phyloP scores from a whole-genome alignment of 2,329 filamentous ascomycete species.

The Fusarium concolor region DNA sequence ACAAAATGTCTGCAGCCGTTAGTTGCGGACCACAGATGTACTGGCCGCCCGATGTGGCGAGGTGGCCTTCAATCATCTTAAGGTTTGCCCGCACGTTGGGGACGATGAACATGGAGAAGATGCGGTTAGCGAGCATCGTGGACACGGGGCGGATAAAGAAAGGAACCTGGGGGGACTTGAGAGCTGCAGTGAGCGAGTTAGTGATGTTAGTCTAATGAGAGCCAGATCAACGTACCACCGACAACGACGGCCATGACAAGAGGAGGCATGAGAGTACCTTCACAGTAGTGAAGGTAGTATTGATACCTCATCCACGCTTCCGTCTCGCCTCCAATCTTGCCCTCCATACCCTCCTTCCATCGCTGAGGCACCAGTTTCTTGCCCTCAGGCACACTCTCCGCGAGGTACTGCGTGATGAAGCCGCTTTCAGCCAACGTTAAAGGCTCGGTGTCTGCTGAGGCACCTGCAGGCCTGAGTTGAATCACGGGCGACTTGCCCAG shows the following conservation, averaged over 20 bases:
- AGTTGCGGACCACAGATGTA: conserved; percentile 64
- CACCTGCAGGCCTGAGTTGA: conserved; percentile 64
- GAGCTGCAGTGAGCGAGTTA: conserved; percentile 45
- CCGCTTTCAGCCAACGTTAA: conserved; percentile 83
- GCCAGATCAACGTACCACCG: conserved; percentile 51
- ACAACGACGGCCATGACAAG: conserved; percentile 74
- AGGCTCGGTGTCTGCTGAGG: conserved; percentile 51
- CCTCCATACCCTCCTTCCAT: conserved; percentile 69
- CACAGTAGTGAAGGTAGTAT: conserved; percentile 85
- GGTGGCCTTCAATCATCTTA: conserved; percentile 61
- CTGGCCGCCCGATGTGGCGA: conserved; percentile 57
- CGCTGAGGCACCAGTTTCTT: conserved; percentile 62
- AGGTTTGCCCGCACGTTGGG: conserved; percentile 63
- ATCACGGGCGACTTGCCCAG: conserved; percentile 89
- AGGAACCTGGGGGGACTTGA: conserved; percentile 61
- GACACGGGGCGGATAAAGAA: conserved; percentile 67
- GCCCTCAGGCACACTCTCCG: conserved; percentile 68
- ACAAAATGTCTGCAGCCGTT: conserved; percentile 64
- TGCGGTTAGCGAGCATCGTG: conserved; percentile 55
- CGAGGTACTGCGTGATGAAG: conserved; percentile 83
- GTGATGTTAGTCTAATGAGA: not conserved
- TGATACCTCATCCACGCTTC: conserved; percentile 69
- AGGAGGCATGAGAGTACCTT: conserved; percentile 83
- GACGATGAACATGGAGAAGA: conserved; percentile 56
- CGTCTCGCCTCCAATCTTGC: conserved; percentile 69